Evolutionary conservation across 441 rosid genomes (phyloP).

Genomic region (Mallotus repandus): DNA sequence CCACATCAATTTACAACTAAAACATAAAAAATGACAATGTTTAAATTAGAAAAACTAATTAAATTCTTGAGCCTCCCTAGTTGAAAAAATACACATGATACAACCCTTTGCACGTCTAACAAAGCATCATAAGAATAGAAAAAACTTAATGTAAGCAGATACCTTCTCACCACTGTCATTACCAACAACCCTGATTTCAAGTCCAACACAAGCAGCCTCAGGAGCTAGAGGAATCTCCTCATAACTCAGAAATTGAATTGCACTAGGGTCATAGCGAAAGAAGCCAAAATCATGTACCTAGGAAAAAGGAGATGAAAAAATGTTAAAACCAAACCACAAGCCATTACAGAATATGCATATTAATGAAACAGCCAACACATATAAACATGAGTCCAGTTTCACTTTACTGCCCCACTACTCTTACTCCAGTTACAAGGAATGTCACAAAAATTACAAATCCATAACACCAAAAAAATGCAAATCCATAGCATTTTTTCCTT

Average conservation of each 20-base stretch:
- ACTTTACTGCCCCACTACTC: too few relatives aligned
- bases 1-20: neutral
- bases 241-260: conserved; percentile 73
- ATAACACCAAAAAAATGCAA: too few relatives aligned
- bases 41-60: neutral
- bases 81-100: too few relatives aligned
- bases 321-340: neutral
- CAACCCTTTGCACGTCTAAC: too few relatives aligned
- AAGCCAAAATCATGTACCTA: conserved; percentile 99
- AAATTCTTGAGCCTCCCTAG: neutral
- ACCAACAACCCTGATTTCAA: conserved; percentile 98
- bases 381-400: too few relatives aligned
- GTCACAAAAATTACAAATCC: too few relatives aligned
- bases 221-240: conserved; percentile 99
- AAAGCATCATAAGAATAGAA: neutral
- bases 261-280: conserved; percentile 84
- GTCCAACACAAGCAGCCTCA: conserved; percentile 93
- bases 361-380: too few relatives aligned
- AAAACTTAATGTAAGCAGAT: conserved; percentile 16
- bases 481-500: too few relatives aligned
- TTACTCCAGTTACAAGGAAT: too few relatives aligned
- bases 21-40: neutral
- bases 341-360: too few relatives aligned
- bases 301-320: conserved; percentile 9
- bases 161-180: conserved; percentile 99